Evolutionary conservation across 768 basidiomycete genomes (phyloP), one percentile per base, ranked within the genome.

Genomic region (Leccinum fibrillosum): DNA sequence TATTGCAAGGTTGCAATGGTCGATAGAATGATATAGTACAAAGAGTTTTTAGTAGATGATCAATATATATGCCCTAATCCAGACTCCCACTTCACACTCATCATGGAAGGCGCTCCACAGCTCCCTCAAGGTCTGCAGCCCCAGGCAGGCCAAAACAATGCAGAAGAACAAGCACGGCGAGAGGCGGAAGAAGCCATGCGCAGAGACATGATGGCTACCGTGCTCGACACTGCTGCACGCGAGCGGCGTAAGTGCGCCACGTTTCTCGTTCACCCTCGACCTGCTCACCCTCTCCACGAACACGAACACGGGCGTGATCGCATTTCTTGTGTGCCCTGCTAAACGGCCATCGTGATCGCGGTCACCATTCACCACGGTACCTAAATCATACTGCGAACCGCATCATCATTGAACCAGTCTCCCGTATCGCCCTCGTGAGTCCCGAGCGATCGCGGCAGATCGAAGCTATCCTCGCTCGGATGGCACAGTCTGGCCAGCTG

Each of bases 351-450:
- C 7, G 21, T 23, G 13, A 13, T 25, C 21, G 4, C 45, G 6
- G 30, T 8, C 37, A 12, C 11, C 21, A 2, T 21, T 26, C 25
- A 26, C 25, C 44, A 13, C 19, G 12, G 39, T 11, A 10, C 17
- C 39, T 1, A 19, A 5, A 42, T 19, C n/a, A 9, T 17, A 42
- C 15, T 5, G 15, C 35, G 35, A 17, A 12, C 34, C 12, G 44
- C 26, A 8, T 8, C 26, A 8, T 8, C 44, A 45, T 45, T 10
- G 9, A 9, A 30, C 9, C 67, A 96, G 93, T 95, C 56, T 86
- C 90, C 10, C 86, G 94, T 51, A 95, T 96, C 62, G 82, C 87
- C 4, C 84, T 96, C 28, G 94, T 95, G 64, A 89, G 90, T 62
- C 87, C 91, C 0, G 85, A 90, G 42, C 78, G 91, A 68, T 88